Conservation (phyloP, 139 green algal species). For the Ettlia oleoabundans region DNA sequence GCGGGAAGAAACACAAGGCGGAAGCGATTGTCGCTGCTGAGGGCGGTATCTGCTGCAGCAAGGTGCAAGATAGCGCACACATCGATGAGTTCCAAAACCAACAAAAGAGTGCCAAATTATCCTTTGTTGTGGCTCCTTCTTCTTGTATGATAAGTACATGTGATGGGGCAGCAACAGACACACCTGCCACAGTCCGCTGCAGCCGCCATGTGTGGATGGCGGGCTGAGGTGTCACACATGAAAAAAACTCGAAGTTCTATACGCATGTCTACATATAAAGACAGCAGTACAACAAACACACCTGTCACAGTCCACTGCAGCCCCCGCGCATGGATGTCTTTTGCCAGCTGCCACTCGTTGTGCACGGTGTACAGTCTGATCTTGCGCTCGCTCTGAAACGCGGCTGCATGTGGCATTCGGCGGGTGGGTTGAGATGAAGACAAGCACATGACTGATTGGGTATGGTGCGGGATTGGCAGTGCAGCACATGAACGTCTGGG, state of each 20-base stretch:
- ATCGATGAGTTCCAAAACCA: not conserved
- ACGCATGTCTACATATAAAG: not conserved
- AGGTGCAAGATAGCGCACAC: not conserved
- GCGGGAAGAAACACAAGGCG: too few relatives aligned
- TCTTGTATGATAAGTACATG: too few relatives aligned
- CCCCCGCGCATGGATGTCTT: slow-evolving; percentile 76
- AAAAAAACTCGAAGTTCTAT: not conserved
- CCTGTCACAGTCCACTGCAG: slow-evolving; percentile 77
- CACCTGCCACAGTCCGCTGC: too few relatives aligned
- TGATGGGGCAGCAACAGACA: too few relatives aligned
- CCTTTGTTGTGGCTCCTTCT: too few relatives aligned
- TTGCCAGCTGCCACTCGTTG: slow-evolving; percentile 69
- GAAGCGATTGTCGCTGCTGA: slow-evolving; percentile 78
- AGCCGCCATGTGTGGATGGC: too few relatives aligned
- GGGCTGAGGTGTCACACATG: not conserved
- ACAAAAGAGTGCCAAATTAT: not conserved
- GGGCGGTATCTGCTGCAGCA: slow-evolving; percentile 80
- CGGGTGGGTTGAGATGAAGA: too few relatives aligned
- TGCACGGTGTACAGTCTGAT: slow-evolving; percentile 80
- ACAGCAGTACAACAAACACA: not conserved
- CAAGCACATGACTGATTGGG: too few relatives aligned
- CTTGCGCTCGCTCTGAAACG: slow-evolving; percentile 67
- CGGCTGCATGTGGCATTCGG: too few relatives aligned
- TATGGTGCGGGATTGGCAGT: too few relatives aligned
- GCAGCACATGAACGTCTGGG: too few relatives aligned